Conservation (phyloP, 2,329 filamentous ascomycete genomes). For the Cryphonectria carpinicola region DNA sequence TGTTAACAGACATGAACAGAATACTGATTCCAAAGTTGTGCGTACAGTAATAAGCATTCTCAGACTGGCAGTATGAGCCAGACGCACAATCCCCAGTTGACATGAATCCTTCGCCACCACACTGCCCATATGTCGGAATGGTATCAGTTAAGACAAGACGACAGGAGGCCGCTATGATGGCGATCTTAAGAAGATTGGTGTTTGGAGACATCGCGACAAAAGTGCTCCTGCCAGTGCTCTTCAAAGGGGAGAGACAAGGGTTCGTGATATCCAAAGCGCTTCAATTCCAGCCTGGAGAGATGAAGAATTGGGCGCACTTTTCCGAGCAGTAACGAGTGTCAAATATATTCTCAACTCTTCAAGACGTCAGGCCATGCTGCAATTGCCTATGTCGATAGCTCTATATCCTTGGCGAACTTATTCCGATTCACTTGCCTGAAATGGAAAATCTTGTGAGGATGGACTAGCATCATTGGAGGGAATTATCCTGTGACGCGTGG, state of each 20-base stretch:
- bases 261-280: neutral
- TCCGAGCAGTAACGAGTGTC: neutral
- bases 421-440: neutral
- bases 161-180: neutral
- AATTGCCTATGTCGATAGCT: neutral
- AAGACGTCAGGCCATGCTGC: neutral
- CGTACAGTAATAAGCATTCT: conserved; percentile 14
- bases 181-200: neutral
- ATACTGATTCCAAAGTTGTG: neutral
- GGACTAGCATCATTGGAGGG: conserved; percentile 5
- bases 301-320: neutral
- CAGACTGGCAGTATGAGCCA: conserved; percentile 18
- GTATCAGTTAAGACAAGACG: neutral
- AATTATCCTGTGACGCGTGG: conserved; percentile 5
- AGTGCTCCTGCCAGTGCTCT: neutral
- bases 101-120: conserved; percentile 13
- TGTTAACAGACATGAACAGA: neutral
- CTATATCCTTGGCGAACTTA: neutral
- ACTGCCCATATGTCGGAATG: conserved; percentile 16
- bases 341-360: neutral
- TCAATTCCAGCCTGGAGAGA: neutral
- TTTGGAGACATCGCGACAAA: neutral
- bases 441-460: neutral
- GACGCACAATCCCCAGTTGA: conserved; percentile 15
- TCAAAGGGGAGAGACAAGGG: neutral